Evolutionary conservation across 2,329 filamentous ascomycete species (phyloP), one percentile per base, ranked within the genome.

Genomic region (Beauveria australis): DNA sequence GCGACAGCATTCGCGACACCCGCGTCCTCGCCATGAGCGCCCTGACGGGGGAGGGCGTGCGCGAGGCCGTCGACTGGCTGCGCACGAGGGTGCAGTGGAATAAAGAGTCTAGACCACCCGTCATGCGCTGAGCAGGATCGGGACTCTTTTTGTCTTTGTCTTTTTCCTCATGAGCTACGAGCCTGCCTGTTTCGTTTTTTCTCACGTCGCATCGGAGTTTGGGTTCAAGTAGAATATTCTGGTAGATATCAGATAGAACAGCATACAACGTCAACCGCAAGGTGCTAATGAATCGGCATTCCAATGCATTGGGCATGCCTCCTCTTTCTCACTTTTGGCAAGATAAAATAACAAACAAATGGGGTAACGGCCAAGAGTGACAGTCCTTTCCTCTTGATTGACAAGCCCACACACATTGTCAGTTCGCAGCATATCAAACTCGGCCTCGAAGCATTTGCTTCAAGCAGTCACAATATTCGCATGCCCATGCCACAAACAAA

Each of bases 21-120:
- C 82, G 94, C 63, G 94, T 97, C 18, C 74, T 99, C 70, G 92
- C 94, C 7, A 86, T 97, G 64, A 95, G 90, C 72, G 94, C 94
- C n/a, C 76, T 99, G 70, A 93, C 88, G 6, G 90, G 86, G 4
- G 88, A 88, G 0, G 94, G 94, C 3, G 94, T 99, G 2, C 86
- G 85, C 69, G 94, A 97, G 77, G 93, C 94, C 1, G 89, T 99
- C n/a, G 94, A 97, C 70, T 99, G 94, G 94, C 79, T 99, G 62
- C 86, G 91, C 71, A 93, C 87, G 66, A 81, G 94, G 63, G 91
- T 97, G 30, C 92, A 91, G 74, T 97, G 94, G 91, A 97, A 97
- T 73, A 96, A 94, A 76, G 93, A 97, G 74, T 88, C 86, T 5
- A 82, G 94, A 63, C 92, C 93, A 64, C 94, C 94, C 2, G 87